A percentile compares a stretch with the other conserved stretches of the same genome.
Conservation (phyloP, 352 stramenopile genomes). For the Phytophthora vignae region DNA sequence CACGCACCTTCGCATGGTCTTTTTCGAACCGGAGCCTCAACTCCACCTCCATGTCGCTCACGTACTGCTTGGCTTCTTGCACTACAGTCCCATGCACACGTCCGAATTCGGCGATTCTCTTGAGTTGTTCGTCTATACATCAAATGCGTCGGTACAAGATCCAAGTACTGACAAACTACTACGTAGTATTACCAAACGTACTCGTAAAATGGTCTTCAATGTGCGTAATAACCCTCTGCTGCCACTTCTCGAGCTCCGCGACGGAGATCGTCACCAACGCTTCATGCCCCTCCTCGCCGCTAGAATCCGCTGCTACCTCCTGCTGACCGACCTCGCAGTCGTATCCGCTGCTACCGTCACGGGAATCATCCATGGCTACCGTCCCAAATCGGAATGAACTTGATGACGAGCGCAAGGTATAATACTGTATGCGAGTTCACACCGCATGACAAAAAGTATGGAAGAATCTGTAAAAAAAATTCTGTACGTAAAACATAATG, state of each 20-base stretch:
- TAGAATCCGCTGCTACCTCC: constrained; percentile 13
- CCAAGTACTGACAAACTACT: neutral
- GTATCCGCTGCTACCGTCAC: constrained; percentile 18
- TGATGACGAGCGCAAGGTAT: no score
- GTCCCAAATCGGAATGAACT: no score
- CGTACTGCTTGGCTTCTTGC: constrained; percentile 73
- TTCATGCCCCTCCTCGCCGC: constrained; percentile 8
- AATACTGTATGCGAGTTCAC: no score
- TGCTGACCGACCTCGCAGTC: constrained; percentile 1
- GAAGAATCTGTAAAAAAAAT: no score
- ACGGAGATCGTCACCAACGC: constrained; percentile 54
- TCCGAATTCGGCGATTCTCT: constrained; percentile 81
- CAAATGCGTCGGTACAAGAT: constrained; percentile 10
- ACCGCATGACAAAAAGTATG: no score
- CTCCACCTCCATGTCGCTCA: constrained; percentile 64
- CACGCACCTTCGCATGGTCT: constrained; percentile 50
- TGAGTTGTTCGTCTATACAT: constrained; percentile 77
- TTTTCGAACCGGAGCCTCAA: constrained; percentile 57
- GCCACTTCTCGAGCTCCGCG: constrained; percentile 70
- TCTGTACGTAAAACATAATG: no score
- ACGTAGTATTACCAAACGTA: no score
- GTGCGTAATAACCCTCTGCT: constrained; percentile 63
- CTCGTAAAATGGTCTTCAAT: constrained; percentile 77
- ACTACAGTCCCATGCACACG: constrained; percentile 71
- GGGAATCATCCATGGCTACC: no score